Evolutionary conservation across 2,329 filamentous ascomycete species (phyloP), one percentile per base, ranked within the genome.

Genomic region (Chaetomiaceae sp.): DNA sequence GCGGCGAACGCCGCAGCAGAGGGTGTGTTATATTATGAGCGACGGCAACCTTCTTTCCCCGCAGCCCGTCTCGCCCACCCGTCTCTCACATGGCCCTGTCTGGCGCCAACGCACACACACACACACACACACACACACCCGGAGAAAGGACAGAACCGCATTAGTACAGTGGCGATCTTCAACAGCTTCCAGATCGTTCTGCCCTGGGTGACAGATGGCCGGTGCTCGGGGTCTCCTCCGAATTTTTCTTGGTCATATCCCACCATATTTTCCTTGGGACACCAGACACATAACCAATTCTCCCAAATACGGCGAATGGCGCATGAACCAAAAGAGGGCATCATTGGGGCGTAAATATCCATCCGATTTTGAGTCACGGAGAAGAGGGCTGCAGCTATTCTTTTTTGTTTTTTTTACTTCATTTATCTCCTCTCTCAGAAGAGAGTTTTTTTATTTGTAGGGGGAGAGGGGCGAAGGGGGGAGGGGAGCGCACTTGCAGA

Each of bases 1-100:
- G 61, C 21, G 61, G 38, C 54, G 61, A 67, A 55, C 58, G 59
- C 48, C 53, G 56, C 33, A 62, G 67, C 30, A 61, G 68, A 56
- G 68, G 73, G 55, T 75, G 73, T 59, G 66, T 71, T 57, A 69
- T 74, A 68, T 70, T 73, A 73, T 73, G 71, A 69, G 52, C 54
- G 51, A 34, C 34, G 38, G 25, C 37, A 27, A 30, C 11, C 34
- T 16, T 11, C 33, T 11, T 4, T 46, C 40, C 13, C 16, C n/a
- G 11, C 23, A 27, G 8, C 20, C 23, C 23, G 5, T 37, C 36
- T 34, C 38, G 27, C 25, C 45, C 42, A 32, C 27, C 8, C 16
- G n/a, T 43, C 16, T 25, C n/a, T 48, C 29, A 14, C 33, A n/a
- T 1, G 11, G 16, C 38, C 13, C 18, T n/a, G n/a, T n/a, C n/a